Evolutionary conservation across 768 basidiomycete genomes (phyloP).

Genomic region (Termitomyces heimii): DNA sequence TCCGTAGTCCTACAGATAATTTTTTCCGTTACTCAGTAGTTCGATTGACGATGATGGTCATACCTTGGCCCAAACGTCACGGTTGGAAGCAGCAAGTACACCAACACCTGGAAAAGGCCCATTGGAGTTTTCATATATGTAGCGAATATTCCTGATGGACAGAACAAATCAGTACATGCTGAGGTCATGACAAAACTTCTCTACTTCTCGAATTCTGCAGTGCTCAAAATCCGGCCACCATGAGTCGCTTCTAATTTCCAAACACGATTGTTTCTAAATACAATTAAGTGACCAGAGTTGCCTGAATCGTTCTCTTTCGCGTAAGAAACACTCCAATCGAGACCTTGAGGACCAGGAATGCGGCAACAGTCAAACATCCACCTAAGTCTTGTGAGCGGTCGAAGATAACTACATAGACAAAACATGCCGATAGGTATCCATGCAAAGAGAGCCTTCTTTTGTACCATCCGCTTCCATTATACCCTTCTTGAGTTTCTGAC

Average conservation of each 20-base stretch:
- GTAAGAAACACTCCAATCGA: slow-evolving; percentile 74
- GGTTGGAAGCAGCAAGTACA: slow-evolving; percentile 68
- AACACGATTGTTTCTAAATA: slow-evolving; percentile 77
- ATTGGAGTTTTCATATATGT: slow-evolving; percentile 62
- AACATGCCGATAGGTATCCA: slow-evolving; percentile 78
- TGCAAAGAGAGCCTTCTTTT: slow-evolving; percentile 69
- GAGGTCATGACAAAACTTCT: slow-evolving; percentile 4
- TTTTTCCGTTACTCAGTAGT: background rate
- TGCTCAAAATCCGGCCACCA: slow-evolving; percentile 54
- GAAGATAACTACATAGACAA: background rate
- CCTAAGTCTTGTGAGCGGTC: slow-evolving; percentile 25
- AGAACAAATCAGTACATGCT: background rate
- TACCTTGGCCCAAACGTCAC: slow-evolving; percentile 89
- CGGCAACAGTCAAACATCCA: slow-evolving; percentile 95
- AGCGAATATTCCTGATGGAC: slow-evolving; percentile 58
- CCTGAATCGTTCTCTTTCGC: slow-evolving; percentile 51
- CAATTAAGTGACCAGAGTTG: slow-evolving; percentile 73
- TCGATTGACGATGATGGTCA: background rate
- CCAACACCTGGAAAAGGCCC: slow-evolving; percentile 71
- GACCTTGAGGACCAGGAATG: slow-evolving; percentile 63
- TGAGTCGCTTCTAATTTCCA: slow-evolving; percentile 72
- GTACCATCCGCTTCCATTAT: slow-evolving; percentile 57
- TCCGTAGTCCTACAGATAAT: slow-evolving; percentile 48
- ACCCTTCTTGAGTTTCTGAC: slow-evolving; percentile 63
- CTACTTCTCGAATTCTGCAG: slow-evolving; percentile 60